Percentiles rank a stretch among this genome's conserved stretches.
These are phyloP conservation scores for Suillus subalutaceus DNA, from an alignment of 768 basidiomycete species.

Conservation along the genomic window DNA sequence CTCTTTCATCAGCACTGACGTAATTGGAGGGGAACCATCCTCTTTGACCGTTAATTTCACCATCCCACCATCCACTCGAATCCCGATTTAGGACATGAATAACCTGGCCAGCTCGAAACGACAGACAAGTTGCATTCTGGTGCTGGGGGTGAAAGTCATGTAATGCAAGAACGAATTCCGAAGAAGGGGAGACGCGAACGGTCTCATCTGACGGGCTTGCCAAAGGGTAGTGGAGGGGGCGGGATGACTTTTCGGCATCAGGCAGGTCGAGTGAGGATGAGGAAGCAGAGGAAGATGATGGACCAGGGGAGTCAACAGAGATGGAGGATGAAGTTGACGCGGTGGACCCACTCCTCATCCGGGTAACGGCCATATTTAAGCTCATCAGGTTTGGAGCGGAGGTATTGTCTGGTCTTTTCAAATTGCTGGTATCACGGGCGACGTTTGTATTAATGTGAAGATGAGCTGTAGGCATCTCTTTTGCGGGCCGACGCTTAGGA, in stretches of 20 bases:
- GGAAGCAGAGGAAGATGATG: constrained; percentile 56
- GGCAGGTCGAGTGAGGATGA: constrained; percentile 52
- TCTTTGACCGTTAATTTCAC: constrained; percentile 82
- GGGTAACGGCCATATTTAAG: constrained; percentile 19
- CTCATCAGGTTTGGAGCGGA: constrained; percentile 19
- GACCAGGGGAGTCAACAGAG: constrained; percentile 56
- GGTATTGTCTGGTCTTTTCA: constrained; percentile 33
- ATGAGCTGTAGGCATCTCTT: constrained; percentile 44
- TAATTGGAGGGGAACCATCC: constrained; percentile 99
- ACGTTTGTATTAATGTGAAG: constrained; percentile 54
- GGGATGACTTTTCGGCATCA: constrained; percentile 30
- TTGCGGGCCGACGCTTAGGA: not conserved
- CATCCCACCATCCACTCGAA: constrained; percentile 97
- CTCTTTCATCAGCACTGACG: constrained; percentile 66
- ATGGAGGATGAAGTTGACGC: constrained; percentile 60
- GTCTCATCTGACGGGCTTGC: constrained; percentile 53
- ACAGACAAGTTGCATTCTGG: constrained; percentile 77
- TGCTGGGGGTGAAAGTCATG: constrained; percentile 85
- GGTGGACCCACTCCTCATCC: constrained; percentile 54
- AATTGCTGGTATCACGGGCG: constrained; percentile 35
- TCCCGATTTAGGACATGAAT: constrained; percentile 91
- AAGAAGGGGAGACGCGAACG: constrained; percentile 39
- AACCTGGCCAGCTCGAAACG: constrained; percentile 88
- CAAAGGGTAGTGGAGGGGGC: constrained; percentile 14
- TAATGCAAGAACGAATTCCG: constrained; percentile 87